Evolutionary conservation across 2,329 filamentous ascomycete species (phyloP).

Genomic region (Celoporthe dispersa): DNA sequence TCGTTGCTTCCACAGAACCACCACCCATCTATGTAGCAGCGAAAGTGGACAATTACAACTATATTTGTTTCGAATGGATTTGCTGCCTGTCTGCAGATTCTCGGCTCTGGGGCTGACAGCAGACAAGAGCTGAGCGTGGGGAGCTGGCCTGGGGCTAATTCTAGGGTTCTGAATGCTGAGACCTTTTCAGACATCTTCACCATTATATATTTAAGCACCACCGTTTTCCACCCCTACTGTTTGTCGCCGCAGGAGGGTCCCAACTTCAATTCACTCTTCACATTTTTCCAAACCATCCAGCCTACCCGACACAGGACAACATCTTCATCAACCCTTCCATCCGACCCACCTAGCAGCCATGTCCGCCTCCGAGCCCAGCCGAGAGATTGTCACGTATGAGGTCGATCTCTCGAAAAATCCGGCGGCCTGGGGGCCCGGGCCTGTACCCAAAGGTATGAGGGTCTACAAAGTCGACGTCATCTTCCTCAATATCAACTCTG

Average conservation of each 20-base stretch:
- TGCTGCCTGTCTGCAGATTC: background rate
- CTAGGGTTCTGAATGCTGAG: background rate
- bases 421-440: background rate
- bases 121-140: background rate
- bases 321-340: background rate
- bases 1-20: too few species aligned
- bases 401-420: background rate
- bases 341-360: background rate
- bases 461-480: constrained; percentile 14
- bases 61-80: too few species aligned
- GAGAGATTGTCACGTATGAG: background rate
- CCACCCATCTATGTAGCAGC: background rate
- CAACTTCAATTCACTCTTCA: background rate
- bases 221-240: background rate
- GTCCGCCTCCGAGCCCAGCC: background rate
- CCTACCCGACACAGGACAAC: background rate
- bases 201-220: background rate
- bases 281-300: background rate
- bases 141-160: background rate
- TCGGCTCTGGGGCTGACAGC: background rate
- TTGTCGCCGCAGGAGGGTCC: background rate
- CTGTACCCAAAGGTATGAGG: background rate
- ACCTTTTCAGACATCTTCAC: background rate
- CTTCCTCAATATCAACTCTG: constrained; percentile 18
- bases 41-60: background rate